These are phyloP conservation scores for Thalia dealbata DNA, from an alignment of 176 grass and related monocot genomes.

Conservation along the genomic window DNA sequence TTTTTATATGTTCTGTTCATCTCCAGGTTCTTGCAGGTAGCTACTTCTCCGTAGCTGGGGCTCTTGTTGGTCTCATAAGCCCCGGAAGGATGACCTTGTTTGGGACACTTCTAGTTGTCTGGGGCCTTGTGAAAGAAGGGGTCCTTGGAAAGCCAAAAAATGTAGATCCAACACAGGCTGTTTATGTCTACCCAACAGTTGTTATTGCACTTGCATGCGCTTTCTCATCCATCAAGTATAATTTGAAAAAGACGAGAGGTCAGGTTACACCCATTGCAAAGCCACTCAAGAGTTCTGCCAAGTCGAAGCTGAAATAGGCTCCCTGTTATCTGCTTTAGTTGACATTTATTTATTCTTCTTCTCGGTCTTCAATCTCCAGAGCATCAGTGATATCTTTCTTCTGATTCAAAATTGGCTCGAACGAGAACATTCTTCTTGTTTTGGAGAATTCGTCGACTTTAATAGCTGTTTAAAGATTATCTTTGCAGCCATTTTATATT, in stretches of 20 bases:
- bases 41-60: conserved; percentile 92
- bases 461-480: too few species aligned
- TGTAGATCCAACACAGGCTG: conserved; percentile 37
- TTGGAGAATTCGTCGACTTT: too few species aligned
- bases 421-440: too few species aligned
- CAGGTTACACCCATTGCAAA: conserved; percentile 55
- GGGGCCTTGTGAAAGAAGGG: conserved; percentile 88
- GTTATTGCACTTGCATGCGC: conserved; percentile 58
- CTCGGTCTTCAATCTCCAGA: not conserved
- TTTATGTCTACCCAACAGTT: conserved; percentile 88
- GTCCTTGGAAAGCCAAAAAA: conserved; percentile 55
- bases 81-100: conserved; percentile 96
- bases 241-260: conserved; percentile 52
- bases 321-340: not conserved
- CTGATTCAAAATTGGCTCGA: too few species aligned
- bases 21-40: conserved; percentile 82
- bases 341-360: not conserved
- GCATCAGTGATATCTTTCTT: too few species aligned
- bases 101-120: conserved; percentile 69
- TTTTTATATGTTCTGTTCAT: not conserved
- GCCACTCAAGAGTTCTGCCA: conserved; percentile 82
- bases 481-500: too few species aligned
- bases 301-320: conserved; percentile 91
- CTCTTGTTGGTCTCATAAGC: conserved; percentile 60
- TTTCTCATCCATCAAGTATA: conserved; percentile 73